Conservation (phyloP, 768 basidiomycete genomes). For the Leccinellum rugosiceps region DNA sequence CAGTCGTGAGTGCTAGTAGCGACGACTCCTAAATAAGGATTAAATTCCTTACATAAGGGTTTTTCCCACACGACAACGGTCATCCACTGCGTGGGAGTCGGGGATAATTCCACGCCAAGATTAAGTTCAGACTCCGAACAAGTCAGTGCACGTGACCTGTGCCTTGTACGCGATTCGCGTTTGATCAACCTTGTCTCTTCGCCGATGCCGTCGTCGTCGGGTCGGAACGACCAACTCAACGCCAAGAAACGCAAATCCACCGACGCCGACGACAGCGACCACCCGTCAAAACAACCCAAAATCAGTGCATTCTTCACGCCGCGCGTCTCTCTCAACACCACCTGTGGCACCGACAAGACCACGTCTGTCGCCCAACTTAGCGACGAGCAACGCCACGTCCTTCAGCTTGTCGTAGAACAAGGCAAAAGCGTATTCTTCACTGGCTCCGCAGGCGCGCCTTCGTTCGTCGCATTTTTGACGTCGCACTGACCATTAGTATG, state of each 20-base stretch:
- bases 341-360: slow-evolving; percentile 30
- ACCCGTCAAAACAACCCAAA: slow-evolving; percentile 21
- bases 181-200: not conserved
- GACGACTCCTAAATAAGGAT: no score
- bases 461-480: not conserved
- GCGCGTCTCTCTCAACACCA: slow-evolving; percentile 25
- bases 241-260: slow-evolving; percentile 25
- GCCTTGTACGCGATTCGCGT: slow-evolving; percentile 11
- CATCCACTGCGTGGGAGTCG: no score
- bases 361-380: slow-evolving; percentile 42
- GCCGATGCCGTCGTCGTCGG: slow-evolving; percentile 6
- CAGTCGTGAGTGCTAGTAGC: no score
- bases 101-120: no score
- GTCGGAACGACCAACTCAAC: slow-evolving; percentile 11
- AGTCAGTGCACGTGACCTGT: slow-evolving; percentile 24
- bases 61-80: no score
- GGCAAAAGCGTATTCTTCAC: slow-evolving; percentile 66
- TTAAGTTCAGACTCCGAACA: no score
- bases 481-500: not conserved
- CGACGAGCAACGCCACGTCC: slow-evolving; percentile 50
- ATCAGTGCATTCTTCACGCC: slow-evolving; percentile 27
- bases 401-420: slow-evolving; percentile 52
- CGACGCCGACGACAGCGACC: not conserved
- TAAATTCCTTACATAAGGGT: no score
- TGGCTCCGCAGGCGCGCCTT: slow-evolving; percentile 55